Evolutionary conservation across 495 filamentous ascomycete species (phyloP), one percentile per base, ranked within the genome.

Genomic region (Lophiotrema nucula): DNA sequence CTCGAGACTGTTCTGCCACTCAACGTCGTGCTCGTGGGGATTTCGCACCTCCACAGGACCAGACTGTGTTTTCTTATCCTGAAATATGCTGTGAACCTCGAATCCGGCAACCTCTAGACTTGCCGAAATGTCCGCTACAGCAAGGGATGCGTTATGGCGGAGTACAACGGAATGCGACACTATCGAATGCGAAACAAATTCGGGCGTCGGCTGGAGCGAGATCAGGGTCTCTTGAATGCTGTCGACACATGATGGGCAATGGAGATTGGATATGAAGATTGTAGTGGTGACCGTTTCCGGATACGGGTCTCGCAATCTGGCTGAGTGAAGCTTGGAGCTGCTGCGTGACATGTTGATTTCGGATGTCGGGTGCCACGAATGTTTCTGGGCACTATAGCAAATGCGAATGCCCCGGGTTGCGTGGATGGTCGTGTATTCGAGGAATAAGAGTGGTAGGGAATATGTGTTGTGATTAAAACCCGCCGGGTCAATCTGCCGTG

Each of bases 201-300:
- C 58, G 38, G 82, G 69, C 23, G 58, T 58, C 22, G 69, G 73
- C 15, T 69, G 59, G 13, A 74, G 73, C 5, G 73, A 58, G 12
- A 58, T 69, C 27, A 84, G 60, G 58, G 70, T 72, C 39, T 73
- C 64, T 64, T 79, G 73, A 68, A 85, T 84, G 60, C 74, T 70
- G 19, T 76, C 76, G 18, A 83, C 76, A 60, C 82, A 85, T 45
- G 81, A 80, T 25, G 81, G 77, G 72, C 83, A 86, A 64, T 86
- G 83, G 15, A 85, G 73, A 72, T 85, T 84, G 46, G 72, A 60
- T 56, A 71, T 68, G 47, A 71, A 66, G 22, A 71, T 57, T 16
- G 64, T 65, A 5, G 68, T 72, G 2, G 60, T 62, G 13, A 58
- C 53, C 27, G 53, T 47, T 6, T 39, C 60, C 27, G 38, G 26